These are phyloP conservation scores for Letharia columbiana DNA, from an alignment of 495 filamentous ascomycete species.

Conservation along the genomic window DNA sequence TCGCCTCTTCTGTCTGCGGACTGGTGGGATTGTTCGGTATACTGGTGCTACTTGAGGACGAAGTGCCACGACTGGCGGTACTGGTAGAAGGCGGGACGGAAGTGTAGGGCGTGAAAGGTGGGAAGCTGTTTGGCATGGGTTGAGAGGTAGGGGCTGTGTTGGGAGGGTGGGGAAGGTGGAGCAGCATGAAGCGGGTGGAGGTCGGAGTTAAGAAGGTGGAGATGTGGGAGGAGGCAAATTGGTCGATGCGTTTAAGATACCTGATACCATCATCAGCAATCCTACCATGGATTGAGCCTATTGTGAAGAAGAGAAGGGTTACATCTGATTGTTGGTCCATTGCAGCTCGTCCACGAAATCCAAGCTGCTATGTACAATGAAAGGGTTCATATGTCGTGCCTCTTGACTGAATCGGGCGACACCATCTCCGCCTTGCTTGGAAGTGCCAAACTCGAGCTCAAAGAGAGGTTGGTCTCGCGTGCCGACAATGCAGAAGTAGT, in stretches of 20 bases:
- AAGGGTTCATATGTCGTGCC: conserved; percentile 89
- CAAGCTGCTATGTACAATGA: conserved; percentile 84
- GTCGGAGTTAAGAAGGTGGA: conserved; percentile 78
- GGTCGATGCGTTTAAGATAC: conserved; percentile 93
- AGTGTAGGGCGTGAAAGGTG: conserved; percentile 30
- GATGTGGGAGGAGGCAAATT: conserved; percentile 83
- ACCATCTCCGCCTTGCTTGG: conserved; percentile 88
- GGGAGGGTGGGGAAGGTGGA: conserved; percentile 61
- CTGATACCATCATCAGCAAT: conserved; percentile 35
- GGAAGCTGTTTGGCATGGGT: conserved; percentile 25
- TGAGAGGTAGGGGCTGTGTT: conserved; percentile 28
- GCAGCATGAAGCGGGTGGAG: conserved; percentile 70
- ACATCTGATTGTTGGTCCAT: conserved; percentile 79
- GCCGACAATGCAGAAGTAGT: conserved; percentile 92
- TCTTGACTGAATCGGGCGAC: conserved; percentile 76
- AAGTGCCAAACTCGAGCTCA: conserved; percentile 91
- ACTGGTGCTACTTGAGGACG: conserved; percentile 28
- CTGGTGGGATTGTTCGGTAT: conserved; percentile 74
- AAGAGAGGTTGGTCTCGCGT: conserved; percentile 92
- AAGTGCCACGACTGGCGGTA: conserved; percentile 12
- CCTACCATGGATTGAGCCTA: not conserved
- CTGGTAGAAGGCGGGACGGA: conserved; percentile 27
- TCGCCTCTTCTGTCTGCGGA: conserved; percentile 86
- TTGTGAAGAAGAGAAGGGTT: conserved; percentile 23
- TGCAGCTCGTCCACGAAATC: conserved; percentile 94